phyloP scores from a whole-genome alignment of 768 basidiomycete species.

The Mycena vulgaris region DNA sequence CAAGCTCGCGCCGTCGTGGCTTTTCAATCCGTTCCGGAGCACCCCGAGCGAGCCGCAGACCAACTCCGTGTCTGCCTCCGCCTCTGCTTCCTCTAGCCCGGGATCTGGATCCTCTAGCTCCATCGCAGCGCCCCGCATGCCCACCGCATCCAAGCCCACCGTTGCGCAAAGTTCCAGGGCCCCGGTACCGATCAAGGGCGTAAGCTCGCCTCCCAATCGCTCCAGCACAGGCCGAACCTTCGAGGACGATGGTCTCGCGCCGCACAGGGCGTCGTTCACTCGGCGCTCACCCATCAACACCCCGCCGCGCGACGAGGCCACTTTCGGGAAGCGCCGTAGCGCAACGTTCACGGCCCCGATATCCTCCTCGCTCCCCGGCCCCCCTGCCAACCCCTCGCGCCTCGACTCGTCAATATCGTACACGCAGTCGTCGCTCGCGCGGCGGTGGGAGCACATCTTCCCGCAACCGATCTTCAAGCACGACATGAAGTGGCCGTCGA shows the following conservation, averaged over 20 bases:
- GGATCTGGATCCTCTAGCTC: slow-evolving; percentile 39
- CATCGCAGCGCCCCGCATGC: slow-evolving; percentile 49
- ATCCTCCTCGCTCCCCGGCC: slow-evolving; percentile 63
- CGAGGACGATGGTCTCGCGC: slow-evolving; percentile 67
- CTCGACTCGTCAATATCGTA: slow-evolving; percentile 71
- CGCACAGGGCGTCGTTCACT: slow-evolving; percentile 63
- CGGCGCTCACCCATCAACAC: slow-evolving; percentile 78
- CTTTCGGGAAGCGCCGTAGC: slow-evolving; percentile 70
- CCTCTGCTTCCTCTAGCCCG: slow-evolving; percentile 52
- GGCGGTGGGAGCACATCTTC: slow-evolving; percentile 92
- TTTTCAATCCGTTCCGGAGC: slow-evolving; percentile 83
- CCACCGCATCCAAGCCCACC: slow-evolving; percentile 51
- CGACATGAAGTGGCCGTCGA: slow-evolving; percentile 93
- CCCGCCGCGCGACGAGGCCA: slow-evolving; percentile 79
- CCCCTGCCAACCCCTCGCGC: slow-evolving; percentile 77
- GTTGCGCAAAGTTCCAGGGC: slow-evolving; percentile 50
- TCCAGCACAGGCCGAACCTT: slow-evolving; percentile 66
- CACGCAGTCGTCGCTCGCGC: slow-evolving; percentile 80
- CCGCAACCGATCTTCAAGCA: slow-evolving; percentile 82
- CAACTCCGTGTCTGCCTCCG: slow-evolving; percentile 65
- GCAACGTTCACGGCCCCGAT: slow-evolving; percentile 53
- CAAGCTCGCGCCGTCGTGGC: slow-evolving; percentile 82
- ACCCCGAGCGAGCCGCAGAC: slow-evolving; percentile 76
- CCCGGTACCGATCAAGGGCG: slow-evolving; percentile 62
- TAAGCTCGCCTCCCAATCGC: slow-evolving; percentile 48